phyloP scores from a whole-genome alignment of 1,284 basidiomycete genomes.

The Rhodotorula sp. region DNA sequence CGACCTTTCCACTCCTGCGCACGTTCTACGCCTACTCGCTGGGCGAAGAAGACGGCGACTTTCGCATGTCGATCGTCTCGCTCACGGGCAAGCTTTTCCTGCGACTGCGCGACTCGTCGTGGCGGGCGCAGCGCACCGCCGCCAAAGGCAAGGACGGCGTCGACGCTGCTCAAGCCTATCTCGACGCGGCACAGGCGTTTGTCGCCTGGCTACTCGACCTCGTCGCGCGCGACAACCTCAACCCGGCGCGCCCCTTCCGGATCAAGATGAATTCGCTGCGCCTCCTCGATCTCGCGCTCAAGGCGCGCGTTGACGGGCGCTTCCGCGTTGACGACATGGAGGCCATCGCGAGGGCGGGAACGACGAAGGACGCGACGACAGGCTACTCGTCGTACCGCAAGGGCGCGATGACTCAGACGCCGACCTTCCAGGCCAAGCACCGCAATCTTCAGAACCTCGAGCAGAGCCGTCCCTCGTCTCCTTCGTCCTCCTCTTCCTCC shows the following conservation, averaged over 20 bases:
- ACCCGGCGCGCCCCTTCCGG: conserved; percentile 38
- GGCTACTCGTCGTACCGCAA: conserved; percentile 38
- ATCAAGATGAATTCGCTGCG: conserved; percentile 38
- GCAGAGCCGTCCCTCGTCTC: conserved; percentile 7
- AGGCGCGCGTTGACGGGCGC: conserved; percentile 31
- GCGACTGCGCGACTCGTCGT: conserved; percentile 36
- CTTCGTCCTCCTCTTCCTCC: not conserved
- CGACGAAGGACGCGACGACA: conserved; percentile 7
- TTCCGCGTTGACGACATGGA: conserved; percentile 10
- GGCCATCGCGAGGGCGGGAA: not conserved
- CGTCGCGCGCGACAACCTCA: conserved; percentile 25
- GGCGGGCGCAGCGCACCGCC: conserved; percentile 25
- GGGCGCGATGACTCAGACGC: conserved; percentile 26
- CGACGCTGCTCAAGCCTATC: conserved; percentile 16
- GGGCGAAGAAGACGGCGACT: conserved; percentile 40
- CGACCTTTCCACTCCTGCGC: conserved; percentile 27
- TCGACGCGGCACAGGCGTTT: conserved; percentile 18
- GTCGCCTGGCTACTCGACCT: conserved; percentile 26
- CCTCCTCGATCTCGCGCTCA: conserved; percentile 37
- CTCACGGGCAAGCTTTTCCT: conserved; percentile 36
- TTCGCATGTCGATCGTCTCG: conserved; percentile 27
- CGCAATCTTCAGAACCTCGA: conserved; percentile 13
- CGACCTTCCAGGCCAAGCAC: conserved; percentile 33
- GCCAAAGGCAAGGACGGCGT: conserved; percentile 23
- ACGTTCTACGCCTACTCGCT: conserved; percentile 33